Conservation (phyloP, 441 rosid species). For the Croton setiger region DNA sequence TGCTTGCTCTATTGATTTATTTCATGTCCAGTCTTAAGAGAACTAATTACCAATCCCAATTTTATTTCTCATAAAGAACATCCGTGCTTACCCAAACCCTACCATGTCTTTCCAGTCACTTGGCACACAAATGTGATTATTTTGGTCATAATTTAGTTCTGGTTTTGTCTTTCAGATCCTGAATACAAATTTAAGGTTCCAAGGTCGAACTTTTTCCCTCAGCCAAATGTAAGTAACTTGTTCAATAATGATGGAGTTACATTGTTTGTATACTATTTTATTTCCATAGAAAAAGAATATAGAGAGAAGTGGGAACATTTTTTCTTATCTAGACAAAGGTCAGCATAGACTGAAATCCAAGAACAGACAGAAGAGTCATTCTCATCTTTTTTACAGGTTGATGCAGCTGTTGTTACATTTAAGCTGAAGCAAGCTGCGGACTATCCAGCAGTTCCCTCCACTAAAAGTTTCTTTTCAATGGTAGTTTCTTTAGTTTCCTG, state of each 20-base stretch:
- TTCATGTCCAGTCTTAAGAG: too few species aligned
- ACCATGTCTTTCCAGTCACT: background rate
- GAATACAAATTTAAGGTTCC: constrained; percentile 72
- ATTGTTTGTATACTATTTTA: background rate
- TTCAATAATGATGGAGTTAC: background rate
- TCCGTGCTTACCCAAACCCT: background rate
- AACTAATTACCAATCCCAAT: background rate
- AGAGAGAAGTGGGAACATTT: background rate
- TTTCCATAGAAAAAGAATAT: background rate
- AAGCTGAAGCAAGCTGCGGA: constrained; percentile 70
- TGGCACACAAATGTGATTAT: background rate
- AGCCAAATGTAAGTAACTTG: constrained; percentile 66
- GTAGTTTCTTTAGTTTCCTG: constrained; percentile 30
- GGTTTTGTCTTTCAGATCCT: constrained; percentile 56
- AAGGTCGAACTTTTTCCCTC: constrained; percentile 82
- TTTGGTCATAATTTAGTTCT: constrained; percentile 12
- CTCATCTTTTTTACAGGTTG: constrained; percentile 53
- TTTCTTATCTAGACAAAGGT: background rate
- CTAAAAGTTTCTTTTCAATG: constrained; percentile 86
- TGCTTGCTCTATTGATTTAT: too few species aligned
- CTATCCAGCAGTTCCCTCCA: constrained; percentile 76
- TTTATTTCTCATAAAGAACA: background rate
- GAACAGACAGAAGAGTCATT: background rate
- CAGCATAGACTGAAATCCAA: background rate
- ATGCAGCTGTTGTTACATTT: constrained; percentile 87